These are phyloP conservation scores for Debaryomyces maramus DNA, from an alignment of 805 yeast species.

Conservation along the genomic window DNA sequence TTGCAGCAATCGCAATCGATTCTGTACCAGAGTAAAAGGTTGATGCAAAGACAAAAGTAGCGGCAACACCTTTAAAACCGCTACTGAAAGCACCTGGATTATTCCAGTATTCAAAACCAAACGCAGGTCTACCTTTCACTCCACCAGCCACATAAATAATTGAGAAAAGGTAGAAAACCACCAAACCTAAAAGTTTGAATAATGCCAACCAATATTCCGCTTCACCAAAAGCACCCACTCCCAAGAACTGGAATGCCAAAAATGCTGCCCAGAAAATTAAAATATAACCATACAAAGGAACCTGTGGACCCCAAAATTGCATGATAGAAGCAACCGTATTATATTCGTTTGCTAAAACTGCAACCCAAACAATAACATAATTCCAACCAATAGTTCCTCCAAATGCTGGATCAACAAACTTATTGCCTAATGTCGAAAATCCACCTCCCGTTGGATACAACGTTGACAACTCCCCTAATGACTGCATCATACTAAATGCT, in stretches of 20 bases:
- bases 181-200: conserved; percentile 46
- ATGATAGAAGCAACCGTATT: conserved; percentile 52
- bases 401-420: conserved; percentile 53
- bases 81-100: conserved; percentile 43
- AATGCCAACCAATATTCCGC: conserved; percentile 55
- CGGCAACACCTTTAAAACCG: conserved; percentile 57
- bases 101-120: conserved; percentile 45
- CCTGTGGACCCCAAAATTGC: conserved; percentile 49
- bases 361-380: conserved; percentile 57
- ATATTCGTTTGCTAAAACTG: conserved; percentile 55
- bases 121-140: conserved; percentile 34
- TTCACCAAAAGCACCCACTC: conserved; percentile 58
- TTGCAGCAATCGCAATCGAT: conserved; percentile 57
- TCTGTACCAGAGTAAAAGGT: conserved; percentile 62
- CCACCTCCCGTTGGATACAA: conserved; percentile 52
- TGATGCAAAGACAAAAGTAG: conserved; percentile 58
- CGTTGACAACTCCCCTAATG: conserved; percentile 57
- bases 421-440: conserved; percentile 50
- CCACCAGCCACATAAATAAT: conserved; percentile 48
- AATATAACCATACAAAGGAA: conserved; percentile 57
- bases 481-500: conserved; percentile 55
- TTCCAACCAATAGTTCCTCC: conserved; percentile 58
- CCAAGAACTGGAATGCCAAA: conserved; percentile 49
- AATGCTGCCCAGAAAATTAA: conserved; percentile 54
- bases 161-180: conserved; percentile 52